Evolutionary conservation across 768 basidiomycete genomes (phyloP), one percentile per base, ranked within the genome.

Genomic region (Neoboletus subvelutipes): DNA sequence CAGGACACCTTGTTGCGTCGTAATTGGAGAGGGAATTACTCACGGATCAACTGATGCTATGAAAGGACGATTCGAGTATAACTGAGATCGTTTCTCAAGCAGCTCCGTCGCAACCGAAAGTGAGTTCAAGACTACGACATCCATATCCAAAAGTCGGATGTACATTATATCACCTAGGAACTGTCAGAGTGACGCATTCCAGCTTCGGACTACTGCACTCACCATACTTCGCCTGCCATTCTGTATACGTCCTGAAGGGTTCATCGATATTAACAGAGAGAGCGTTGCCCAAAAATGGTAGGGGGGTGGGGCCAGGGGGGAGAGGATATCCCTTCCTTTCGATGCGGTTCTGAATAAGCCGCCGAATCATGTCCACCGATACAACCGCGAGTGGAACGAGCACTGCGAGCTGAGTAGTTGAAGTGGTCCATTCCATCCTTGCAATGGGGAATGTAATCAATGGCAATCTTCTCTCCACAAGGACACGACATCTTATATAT

Each of bases 41-140:
- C 54, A 67, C 63, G 58, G 55, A 31, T 45, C 18, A n/a, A 58
- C 24, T 28, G 57, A 60, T 0, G 64, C 64, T 40, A 69, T 52
- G 45, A 47, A 55, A 1, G 84, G 83, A 7, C 84, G 78, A 66
- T 80, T 77, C 10, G 82, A 82, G 58, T 83, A 82, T 31, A 78
- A 74, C 10, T 67, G 65, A 1, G 80, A 77, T 13, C 80, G 75
- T 47, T 73, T 71, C 45, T 82, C 80, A 37, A 85, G 69, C 5
- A 85, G 71, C 40, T 82, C 81, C 20, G 69, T 58, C 1, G 74
- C 77, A 13, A 71, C 75, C 51, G 75, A 74, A 22, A 65, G 66
- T 17, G 75, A 72, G 62, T 80, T 84, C 34, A 84, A 61, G 50
- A 84, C 66, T 26, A 84, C 67, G 18, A 77, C 72, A 18, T 69